phyloP scores from a whole-genome alignment of 805 yeast species.

The Candida ortonii region DNA sequence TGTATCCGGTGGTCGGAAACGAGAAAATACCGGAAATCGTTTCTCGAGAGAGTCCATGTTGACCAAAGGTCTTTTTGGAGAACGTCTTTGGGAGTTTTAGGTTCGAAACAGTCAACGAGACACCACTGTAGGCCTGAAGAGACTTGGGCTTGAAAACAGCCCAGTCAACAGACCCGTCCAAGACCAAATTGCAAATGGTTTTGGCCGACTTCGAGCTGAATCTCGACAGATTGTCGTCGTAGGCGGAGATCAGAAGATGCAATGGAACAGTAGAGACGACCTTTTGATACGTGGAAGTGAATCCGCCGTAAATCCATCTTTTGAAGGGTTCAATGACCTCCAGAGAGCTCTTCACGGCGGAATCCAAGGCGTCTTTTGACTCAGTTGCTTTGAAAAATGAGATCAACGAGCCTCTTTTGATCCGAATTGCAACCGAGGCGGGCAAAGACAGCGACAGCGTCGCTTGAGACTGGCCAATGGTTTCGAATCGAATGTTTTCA shows the following conservation, averaged over 20 bases:
- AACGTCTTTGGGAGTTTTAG: conserved; percentile 39
- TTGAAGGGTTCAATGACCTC: conserved; percentile 39
- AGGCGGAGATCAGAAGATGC: conserved; percentile 42
- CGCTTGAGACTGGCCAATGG: conserved; percentile 49
- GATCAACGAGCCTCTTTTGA: conserved; percentile 48
- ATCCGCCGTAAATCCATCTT: conserved; percentile 43
- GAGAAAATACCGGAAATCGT: conserved; percentile 41
- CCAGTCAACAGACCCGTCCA: conserved; percentile 66
- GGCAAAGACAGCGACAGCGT: conserved; percentile 50
- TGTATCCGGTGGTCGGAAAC: conserved; percentile 41
- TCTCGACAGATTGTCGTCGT: conserved; percentile 15
- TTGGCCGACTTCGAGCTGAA: conserved; percentile 23
- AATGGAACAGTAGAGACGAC: conserved; percentile 48
- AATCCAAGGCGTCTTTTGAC: conserved; percentile 7
- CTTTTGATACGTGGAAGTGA: conserved; percentile 44
- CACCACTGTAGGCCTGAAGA: conserved; percentile 52
- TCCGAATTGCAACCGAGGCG: conserved; percentile 54
- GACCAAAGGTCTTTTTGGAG: conserved; percentile 33
- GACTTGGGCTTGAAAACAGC: conserved; percentile 49
- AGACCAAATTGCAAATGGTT: conserved; percentile 41
- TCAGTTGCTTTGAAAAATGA: conserved; percentile 37
- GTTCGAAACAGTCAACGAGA: conserved; percentile 42
- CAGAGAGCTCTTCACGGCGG: conserved; percentile 27
- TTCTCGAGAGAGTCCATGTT: conserved; percentile 20
- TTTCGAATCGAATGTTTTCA: conserved; percentile 34